These are phyloP conservation scores for Nyctanthes arbortristis DNA, from an alignment of 257 asterid species.

Conservation along the genomic window DNA sequence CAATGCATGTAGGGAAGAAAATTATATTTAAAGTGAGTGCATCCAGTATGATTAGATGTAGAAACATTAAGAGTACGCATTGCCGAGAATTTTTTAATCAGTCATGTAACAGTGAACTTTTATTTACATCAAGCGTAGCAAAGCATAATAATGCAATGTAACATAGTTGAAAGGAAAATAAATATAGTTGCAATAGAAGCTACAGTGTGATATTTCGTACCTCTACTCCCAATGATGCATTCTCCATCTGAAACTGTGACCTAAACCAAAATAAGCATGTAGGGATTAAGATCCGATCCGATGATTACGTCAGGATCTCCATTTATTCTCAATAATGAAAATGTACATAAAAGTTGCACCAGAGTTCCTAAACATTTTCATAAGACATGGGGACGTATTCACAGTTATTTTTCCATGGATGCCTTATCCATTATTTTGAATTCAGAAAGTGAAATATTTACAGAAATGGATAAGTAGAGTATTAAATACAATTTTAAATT, in stretches of 20 bases:
- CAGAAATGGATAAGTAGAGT: constrained; percentile 3
- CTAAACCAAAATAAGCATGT: constrained; percentile 28
- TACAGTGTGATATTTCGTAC: constrained; percentile 21
- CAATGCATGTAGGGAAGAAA: background rate
- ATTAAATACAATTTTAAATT: background rate
- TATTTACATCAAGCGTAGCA: constrained; percentile 1
- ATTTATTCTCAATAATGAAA: background rate
- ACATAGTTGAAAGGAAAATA: no score
- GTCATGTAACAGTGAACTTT: background rate
- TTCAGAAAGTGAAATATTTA: constrained; percentile 10
- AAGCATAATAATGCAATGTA: background rate
- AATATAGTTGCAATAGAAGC: background rate
- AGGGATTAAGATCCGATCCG: constrained; percentile 13
- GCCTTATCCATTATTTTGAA: background rate
- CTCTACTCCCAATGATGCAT: constrained; percentile 36
- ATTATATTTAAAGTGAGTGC: background rate
- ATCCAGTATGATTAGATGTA: background rate
- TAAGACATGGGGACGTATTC: background rate
- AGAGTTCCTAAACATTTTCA: constrained; percentile 7
- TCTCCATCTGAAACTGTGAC: constrained; percentile 32
- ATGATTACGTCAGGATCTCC: background rate
- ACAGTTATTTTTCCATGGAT: constrained; percentile 3
- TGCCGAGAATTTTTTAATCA: background rate
- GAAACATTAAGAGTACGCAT: background rate
- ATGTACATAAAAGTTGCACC: background rate